phyloP scores from a whole-genome alignment of 805 yeast species.

The Candida michaelii region DNA sequence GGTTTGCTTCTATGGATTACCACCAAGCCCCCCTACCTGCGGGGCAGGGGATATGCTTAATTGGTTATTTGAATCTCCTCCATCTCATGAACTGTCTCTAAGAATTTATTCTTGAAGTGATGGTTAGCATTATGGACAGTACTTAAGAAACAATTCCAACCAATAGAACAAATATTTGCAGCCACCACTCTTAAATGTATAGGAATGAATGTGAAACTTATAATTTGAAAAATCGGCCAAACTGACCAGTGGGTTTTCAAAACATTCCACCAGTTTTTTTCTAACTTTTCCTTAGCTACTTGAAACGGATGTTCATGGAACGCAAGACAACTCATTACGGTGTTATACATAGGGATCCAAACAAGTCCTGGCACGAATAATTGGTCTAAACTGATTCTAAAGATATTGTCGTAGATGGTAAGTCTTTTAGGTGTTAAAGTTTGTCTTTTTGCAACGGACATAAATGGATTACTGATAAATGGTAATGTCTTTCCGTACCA shows the following conservation, averaged over 20 bases:
- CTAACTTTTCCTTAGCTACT: slow-evolving; percentile 31
- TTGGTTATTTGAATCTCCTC: slow-evolving; percentile 21
- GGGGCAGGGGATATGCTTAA: no score
- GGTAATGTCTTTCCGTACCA: slow-evolving; percentile 43
- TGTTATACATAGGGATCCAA: slow-evolving; percentile 45
- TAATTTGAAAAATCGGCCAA: slow-evolving; percentile 42
- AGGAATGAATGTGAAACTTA: slow-evolving; percentile 39
- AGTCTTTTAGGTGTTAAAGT: slow-evolving; percentile 14
- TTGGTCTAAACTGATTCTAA: slow-evolving; percentile 36
- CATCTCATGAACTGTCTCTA: slow-evolving; percentile 41
- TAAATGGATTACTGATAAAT: slow-evolving; percentile 32
- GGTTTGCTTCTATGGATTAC: no score
- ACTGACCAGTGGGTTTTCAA: slow-evolving; percentile 41
- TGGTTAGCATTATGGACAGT: slow-evolving; percentile 48
- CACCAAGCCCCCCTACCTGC: no score
- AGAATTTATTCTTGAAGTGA: slow-evolving; percentile 34
- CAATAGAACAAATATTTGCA: slow-evolving; percentile 39
- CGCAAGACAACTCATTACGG: slow-evolving; percentile 37
- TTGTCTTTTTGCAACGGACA: slow-evolving; percentile 18
- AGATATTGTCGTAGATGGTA: slow-evolving; percentile 20
- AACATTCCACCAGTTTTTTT: slow-evolving; percentile 42
- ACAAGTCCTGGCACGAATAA: slow-evolving; percentile 36
- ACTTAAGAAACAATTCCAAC: slow-evolving; percentile 45
- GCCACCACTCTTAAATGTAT: slow-evolving; percentile 38
- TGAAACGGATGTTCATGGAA: slow-evolving; percentile 35